A percentile compares a stretch with the other conserved stretches of the same genome.
phyloP scores from a whole-genome alignment of 176 grass and related monocot species.

The Phyllostachys edulis region DNA sequence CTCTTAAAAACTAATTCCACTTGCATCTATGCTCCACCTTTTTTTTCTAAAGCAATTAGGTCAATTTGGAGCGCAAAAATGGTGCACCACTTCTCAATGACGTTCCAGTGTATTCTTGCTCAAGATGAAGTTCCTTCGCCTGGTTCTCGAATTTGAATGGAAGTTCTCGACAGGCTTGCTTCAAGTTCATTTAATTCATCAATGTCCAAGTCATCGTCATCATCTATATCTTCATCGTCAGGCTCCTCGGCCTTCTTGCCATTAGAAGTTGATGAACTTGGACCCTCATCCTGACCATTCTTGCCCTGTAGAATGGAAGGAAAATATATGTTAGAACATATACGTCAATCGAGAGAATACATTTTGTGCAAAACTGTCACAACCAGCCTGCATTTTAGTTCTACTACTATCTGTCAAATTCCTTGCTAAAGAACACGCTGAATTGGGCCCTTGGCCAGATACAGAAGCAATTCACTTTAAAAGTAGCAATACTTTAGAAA shows the following conservation, averaged over 20 bases:
- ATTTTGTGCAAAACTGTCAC: neutral
- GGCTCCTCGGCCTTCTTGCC: slow-evolving; percentile 48
- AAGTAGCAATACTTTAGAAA: neutral
- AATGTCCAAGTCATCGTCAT: slow-evolving; percentile 83
- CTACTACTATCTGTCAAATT: neutral
- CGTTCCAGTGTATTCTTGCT: slow-evolving; percentile 1
- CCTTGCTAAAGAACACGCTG: neutral
- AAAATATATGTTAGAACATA: neutral
- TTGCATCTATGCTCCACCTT: slow-evolving; percentile 38
- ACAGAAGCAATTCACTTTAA: neutral
- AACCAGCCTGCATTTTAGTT: neutral
- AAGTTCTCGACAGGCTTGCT: slow-evolving; percentile 76
- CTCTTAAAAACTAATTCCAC: slow-evolving; percentile 31
- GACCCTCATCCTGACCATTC: slow-evolving; percentile 41
- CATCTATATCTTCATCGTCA: slow-evolving; percentile 43
- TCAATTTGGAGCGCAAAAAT: slow-evolving; percentile 34
- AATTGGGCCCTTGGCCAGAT: neutral
- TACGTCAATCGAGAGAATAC: neutral
- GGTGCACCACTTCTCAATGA: slow-evolving; percentile 3
- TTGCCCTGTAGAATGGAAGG: slow-evolving; percentile 39
- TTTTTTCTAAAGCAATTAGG: slow-evolving; percentile 29
- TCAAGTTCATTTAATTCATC: slow-evolving; percentile 97
- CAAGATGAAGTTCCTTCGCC: slow-evolving; percentile 53
- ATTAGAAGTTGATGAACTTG: slow-evolving; percentile 59
- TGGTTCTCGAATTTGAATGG: slow-evolving; percentile 79